Percentiles rank a stretch among this genome's conserved stretches.
These are phyloP conservation scores for Apiospora malaysiana DNA, from an alignment of 2,329 filamentous ascomycete species.

Conservation along the genomic window DNA sequence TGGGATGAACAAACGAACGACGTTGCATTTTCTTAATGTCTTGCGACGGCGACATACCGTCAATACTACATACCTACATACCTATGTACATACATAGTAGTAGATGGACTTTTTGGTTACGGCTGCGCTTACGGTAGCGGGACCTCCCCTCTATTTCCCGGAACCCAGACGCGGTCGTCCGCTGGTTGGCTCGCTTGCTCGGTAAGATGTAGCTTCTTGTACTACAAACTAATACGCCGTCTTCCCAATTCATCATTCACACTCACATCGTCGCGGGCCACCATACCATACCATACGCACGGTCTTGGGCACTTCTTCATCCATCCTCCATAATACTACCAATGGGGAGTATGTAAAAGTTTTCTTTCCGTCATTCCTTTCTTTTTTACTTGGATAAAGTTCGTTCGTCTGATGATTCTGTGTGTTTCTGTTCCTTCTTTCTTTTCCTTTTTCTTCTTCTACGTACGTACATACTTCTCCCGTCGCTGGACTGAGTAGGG, in stretches of 20 bases:
- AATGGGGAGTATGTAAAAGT: not conserved
- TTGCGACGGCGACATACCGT: not conserved
- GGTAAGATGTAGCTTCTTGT: not conserved
- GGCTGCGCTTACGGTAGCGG: not conserved
- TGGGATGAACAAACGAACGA: slow-evolving; percentile 9
- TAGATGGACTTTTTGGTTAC: not conserved
- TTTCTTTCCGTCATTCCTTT: not conserved
- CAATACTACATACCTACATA: not conserved
- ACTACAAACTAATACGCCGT: not conserved
- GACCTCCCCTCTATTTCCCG: not conserved
- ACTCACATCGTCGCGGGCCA: not conserved
- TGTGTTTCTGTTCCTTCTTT: not conserved
- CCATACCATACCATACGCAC: too few relatives aligned
- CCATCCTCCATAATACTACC: not conserved
- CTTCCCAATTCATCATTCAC: not conserved
- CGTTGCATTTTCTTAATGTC: slow-evolving; percentile 7
- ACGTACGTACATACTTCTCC: not conserved
- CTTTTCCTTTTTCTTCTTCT: not conserved
- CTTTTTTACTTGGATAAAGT: not conserved
- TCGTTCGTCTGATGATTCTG: not conserved
- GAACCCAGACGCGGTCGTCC: not conserved
- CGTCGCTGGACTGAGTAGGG: too few relatives aligned
- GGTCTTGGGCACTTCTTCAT: too few relatives aligned
- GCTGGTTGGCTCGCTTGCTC: slow-evolving; percentile 8
- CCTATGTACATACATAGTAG: not conserved